Evolutionary conservation across 305 asterid genomes (phyloP).

Genomic region (Fraxinus sp.): DNA sequence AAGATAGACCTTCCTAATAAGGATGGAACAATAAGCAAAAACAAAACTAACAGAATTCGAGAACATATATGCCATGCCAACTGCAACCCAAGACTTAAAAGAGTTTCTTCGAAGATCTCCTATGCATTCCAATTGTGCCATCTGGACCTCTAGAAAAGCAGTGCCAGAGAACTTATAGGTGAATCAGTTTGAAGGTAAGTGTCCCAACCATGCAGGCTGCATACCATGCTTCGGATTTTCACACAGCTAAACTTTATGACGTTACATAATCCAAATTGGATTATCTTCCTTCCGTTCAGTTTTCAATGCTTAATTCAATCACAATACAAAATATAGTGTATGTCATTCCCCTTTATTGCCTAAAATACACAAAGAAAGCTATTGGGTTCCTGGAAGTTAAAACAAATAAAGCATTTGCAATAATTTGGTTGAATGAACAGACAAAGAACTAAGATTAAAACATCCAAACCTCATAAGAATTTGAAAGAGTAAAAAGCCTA

Average conservation of each 20-base stretch:
- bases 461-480: background rate
- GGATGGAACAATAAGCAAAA: background rate
- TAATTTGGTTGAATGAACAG: background rate
- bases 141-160: background rate
- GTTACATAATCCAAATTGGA: background rate
- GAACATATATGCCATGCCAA: background rate
- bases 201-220: background rate
- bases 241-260: background rate
- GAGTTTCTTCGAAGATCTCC: background rate
- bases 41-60: background rate
- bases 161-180: background rate
- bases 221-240: background rate
- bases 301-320: background rate
- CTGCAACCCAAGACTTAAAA: background rate
- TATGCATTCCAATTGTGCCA: background rate
- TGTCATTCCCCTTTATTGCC: background rate
- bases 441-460: conserved; percentile 2
- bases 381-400: background rate
- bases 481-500: background rate
- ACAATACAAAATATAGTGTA: background rate
- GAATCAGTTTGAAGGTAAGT: background rate
- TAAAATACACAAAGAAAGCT: background rate
- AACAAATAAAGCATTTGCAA: background rate
- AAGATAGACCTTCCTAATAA: conserved; percentile 3
- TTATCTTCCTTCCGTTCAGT: background rate